Base-by-base conservation (phyloP, 2,329 filamentous ascomycete species). In the Penicillium paneum region DNA sequence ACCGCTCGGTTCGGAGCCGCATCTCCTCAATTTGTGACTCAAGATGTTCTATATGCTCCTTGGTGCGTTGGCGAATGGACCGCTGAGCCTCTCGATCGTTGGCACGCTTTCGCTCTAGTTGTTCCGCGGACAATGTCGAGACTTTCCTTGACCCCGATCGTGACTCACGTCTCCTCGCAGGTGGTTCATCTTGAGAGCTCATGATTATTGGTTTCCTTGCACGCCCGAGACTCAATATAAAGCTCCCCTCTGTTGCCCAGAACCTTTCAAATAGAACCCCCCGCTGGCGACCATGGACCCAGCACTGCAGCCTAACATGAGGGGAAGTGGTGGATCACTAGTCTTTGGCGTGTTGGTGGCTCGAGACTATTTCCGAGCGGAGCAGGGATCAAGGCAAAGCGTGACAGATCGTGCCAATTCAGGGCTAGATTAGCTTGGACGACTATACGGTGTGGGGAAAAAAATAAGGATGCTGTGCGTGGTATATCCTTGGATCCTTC, bases 81-180 rank as follows among this genome's bases (percentile, higher is more conserved):
- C 81, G 76, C 65, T 84, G 82, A 50, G 82, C 81, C 68, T 84
- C 82, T 57, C 82, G 76, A 66, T 84, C 82, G 67, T 84, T 84
- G 57, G 82, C 82, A 55, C 82, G 75, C 67, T 84, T 84, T 47
- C 82, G 74, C 62, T 84, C 82, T 45, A 84, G 72, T 63, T 84
- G 82, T 54, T 82, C 81, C 31, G 79, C 76, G 15, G 81, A 82
- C 51, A 84, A 72, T 10, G 80, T 81, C 35, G 79, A 79, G 39
- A 84, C 82, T 66, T 80, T 83, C 55, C 82, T 78, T 41, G 80
- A 81, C 11, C 81, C 81, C 34, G 80, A 79, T 66, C 81, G 75
- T 42, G 81, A 81, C 48, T 74, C 71, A 28, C 71, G 67, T 56
- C 66, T 72, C 52, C 65, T 72, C n/a, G 57, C 52, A 17, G 57